These are phyloP conservation scores for Colletotrichum tropicicola DNA, from an alignment of 2,329 filamentous ascomycete species.

Conservation along the genomic window DNA sequence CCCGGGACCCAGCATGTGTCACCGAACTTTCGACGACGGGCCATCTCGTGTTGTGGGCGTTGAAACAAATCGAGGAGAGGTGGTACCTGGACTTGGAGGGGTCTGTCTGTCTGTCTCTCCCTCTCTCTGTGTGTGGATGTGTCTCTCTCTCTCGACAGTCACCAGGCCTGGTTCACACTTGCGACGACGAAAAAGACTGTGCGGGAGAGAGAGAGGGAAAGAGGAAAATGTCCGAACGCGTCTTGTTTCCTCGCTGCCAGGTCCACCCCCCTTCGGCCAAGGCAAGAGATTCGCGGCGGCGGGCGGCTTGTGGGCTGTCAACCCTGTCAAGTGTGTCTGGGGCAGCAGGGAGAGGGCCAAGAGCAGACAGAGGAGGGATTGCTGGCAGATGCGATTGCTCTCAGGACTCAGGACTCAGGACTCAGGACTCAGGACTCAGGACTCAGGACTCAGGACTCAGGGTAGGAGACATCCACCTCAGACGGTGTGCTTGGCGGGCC, in stretches of 20 bases:
- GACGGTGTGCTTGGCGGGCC: neutral
- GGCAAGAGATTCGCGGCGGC: neutral
- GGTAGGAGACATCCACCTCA: neutral
- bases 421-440: neutral
- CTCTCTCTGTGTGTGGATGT: too few relatives aligned
- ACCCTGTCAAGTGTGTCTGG: slow-evolving; percentile 2
- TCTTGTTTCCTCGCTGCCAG: slow-evolving; percentile 26
- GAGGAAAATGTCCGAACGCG: slow-evolving; percentile 25
- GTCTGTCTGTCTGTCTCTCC: too few relatives aligned
- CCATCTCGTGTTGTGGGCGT: slow-evolving; percentile 22
- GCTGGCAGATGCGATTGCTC: neutral
- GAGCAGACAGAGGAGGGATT: neutral
- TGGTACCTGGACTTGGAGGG: too few relatives aligned
- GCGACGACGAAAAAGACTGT: neutral
- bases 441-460: neutral
- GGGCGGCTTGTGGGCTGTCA: slow-evolving; percentile 12
- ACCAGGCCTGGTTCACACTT: neutral
- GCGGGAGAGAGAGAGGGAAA: neutral
- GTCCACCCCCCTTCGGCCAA: neutral
- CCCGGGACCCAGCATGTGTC: slow-evolving; percentile 17
- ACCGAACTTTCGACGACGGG: slow-evolving; percentile 14
- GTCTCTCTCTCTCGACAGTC: neutral
- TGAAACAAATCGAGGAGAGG: slow-evolving; percentile 23
- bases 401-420: neutral
- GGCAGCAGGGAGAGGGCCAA: neutral